A percentile compares a stretch with the other conserved stretches of the same genome.
Evolutionary conservation across 2,329 filamentous ascomycete genomes (phyloP).

Genomic region (Penicillium nordicum): DNA sequence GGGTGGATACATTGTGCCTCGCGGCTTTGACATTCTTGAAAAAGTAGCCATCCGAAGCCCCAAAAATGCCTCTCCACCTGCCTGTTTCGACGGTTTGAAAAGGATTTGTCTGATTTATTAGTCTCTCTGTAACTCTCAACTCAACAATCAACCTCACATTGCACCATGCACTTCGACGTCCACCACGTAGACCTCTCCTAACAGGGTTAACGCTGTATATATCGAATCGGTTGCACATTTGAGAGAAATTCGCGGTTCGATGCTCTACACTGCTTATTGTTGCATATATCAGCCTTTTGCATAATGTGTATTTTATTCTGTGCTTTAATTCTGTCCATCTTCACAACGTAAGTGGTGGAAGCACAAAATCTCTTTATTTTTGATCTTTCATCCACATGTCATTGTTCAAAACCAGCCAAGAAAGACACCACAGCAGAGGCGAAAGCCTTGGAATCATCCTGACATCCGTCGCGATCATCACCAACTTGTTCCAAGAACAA

Average conservation of each 20-base stretch:
- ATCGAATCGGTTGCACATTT: background rate
- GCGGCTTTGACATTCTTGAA: constrained; percentile 48
- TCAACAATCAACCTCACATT: no score
- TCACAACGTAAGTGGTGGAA: background rate
- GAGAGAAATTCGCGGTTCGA: background rate
- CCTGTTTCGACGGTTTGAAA: background rate
- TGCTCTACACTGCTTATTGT: background rate
- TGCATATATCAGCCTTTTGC: background rate
- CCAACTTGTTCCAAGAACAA: constrained; percentile 25
- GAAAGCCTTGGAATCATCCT: constrained; percentile 23
- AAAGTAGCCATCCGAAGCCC: constrained; percentile 6
- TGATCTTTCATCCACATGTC: background rate
- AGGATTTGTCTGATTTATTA: no score
- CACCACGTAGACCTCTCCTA: no score
- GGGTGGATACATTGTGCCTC: constrained; percentile 51
- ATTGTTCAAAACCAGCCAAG: constrained; percentile 20
- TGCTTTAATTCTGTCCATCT: background rate
- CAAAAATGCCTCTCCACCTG: background rate
- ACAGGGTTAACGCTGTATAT: background rate
- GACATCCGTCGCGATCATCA: constrained; percentile 17
- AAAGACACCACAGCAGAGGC: constrained; percentile 25
- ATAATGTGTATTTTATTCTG: background rate
- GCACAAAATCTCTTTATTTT: background rate
- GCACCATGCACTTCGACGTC: no score
- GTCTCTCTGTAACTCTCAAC: no score